These are phyloP conservation scores for Gilbertella persicaria DNA, from an alignment of 371 early-diverging fungal genomes.

Conservation along the genomic window DNA sequence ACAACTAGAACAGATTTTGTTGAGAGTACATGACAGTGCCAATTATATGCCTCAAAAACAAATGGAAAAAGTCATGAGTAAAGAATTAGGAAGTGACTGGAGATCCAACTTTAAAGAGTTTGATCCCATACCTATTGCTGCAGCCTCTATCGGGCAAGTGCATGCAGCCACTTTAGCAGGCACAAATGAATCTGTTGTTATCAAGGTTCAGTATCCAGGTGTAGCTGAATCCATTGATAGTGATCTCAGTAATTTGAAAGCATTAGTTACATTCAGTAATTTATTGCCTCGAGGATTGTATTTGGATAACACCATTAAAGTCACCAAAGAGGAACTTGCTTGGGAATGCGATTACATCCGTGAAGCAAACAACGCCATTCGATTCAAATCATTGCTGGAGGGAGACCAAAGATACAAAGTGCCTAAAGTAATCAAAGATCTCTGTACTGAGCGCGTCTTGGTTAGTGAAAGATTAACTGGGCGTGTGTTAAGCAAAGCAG, in stretches of 20 bases:
- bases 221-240: constrained; percentile 86
- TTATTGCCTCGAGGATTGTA: constrained; percentile 93
- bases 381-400: constrained; percentile 67
- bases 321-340: constrained; percentile 86
- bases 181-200: constrained; percentile 69
- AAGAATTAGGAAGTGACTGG: constrained; percentile 84
- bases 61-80: constrained; percentile 74
- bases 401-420: constrained; percentile 71
- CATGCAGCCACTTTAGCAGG: constrained; percentile 71
- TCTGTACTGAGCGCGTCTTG: constrained; percentile 75
- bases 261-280: constrained; percentile 77
- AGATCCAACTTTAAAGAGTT: constrained; percentile 66
- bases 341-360: constrained; percentile 95
- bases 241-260: constrained; percentile 84
- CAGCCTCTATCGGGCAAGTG: constrained; percentile 97
- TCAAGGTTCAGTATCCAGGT: constrained; percentile 97
- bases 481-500: constrained; percentile 66
- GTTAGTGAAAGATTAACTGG: constrained; percentile 84
- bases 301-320: constrained; percentile 93
- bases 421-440: constrained; percentile 71
- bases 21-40: constrained; percentile 91
- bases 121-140: constrained; percentile 83
- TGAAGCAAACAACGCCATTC: constrained; percentile 79
- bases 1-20: constrained; percentile 81
- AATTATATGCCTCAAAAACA: constrained; percentile 94